A percentile compares a stretch with the other conserved stretches of the same genome.
phyloP scores from a whole-genome alignment of 2,329 filamentous ascomycete genomes.

The Stagonosporopsis rhizophila region DNA sequence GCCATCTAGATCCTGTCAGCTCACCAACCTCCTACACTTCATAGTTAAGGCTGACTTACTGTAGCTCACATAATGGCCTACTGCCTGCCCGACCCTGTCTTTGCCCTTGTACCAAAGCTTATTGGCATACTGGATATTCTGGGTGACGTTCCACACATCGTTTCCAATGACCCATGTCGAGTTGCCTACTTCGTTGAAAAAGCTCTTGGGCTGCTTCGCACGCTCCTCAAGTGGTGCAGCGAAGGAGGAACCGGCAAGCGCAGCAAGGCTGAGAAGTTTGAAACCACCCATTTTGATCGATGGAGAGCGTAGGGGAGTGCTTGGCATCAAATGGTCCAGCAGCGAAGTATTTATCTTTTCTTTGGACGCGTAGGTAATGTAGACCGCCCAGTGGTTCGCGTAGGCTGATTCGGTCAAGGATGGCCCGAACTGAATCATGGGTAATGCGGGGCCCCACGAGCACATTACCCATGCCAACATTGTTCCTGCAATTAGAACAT shows the following conservation, averaged over 20 bases:
- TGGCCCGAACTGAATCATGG: slow-evolving; percentile 27
- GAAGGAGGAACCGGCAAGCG: slow-evolving; percentile 16
- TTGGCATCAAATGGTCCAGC: slow-evolving; percentile 2
- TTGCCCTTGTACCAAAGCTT: slow-evolving; percentile 53
- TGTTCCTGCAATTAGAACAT: slow-evolving; percentile 36
- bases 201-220: slow-evolving; percentile 39
- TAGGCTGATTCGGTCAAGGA: slow-evolving; percentile 22
- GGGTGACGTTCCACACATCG: slow-evolving; percentile 53
- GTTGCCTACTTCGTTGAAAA: slow-evolving; percentile 43
- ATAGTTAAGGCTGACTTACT: slow-evolving; percentile 37
- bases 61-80: slow-evolving; percentile 56
- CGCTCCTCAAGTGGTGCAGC: slow-evolving; percentile 31
- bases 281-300: slow-evolving; percentile 23
- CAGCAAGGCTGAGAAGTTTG: slow-evolving; percentile 26
- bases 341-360: slow-evolving; percentile 14
- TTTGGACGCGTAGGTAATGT: background rate
- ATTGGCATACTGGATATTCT: slow-evolving; percentile 48
- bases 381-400: background rate
- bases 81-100: slow-evolving; percentile 52
- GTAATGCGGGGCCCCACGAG: slow-evolving; percentile 22
- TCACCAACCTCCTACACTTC: background rate
- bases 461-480: slow-evolving; percentile 18
- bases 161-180: slow-evolving; percentile 52
- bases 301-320: background rate
- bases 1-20: slow-evolving; percentile 50